Conservation (phyloP, 495 filamentous ascomycete genomes). For the Clohesyomyces aquaticus region DNA sequence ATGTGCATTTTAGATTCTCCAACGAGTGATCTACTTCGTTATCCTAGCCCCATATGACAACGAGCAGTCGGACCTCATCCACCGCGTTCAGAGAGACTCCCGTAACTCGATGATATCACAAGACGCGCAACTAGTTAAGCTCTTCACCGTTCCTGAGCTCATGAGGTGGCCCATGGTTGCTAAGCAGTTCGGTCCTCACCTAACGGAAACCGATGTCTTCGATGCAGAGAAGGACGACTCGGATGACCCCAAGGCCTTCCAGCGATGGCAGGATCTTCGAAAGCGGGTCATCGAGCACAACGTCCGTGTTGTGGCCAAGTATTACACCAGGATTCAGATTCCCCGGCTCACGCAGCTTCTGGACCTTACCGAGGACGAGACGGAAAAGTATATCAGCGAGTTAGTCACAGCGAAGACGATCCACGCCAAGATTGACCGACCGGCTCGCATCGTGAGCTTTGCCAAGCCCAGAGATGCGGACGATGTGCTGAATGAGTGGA, state of each 20-base stretch:
- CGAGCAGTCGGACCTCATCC: slow-evolving; percentile 95
- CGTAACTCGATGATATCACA: slow-evolving; percentile 61
- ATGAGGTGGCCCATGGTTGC: slow-evolving; percentile 97
- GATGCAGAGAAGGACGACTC: slow-evolving; percentile 62
- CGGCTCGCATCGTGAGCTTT: slow-evolving; percentile 88
- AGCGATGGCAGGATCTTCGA: slow-evolving; percentile 88
- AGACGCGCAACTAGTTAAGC: slow-evolving; percentile 80
- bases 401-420: slow-evolving; percentile 95
- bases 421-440: slow-evolving; percentile 95
- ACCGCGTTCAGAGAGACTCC: slow-evolving; percentile 79
- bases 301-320: slow-evolving; percentile 94
- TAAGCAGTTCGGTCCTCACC: slow-evolving; percentile 80
- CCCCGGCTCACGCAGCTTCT: slow-evolving; percentile 83
- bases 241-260: slow-evolving; percentile 72
- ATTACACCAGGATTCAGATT: slow-evolving; percentile 97
- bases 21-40: slow-evolving; percentile 95
- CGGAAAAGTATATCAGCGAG: slow-evolving; percentile 95
- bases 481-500: slow-evolving; percentile 98
- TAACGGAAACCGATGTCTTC: slow-evolving; percentile 93
- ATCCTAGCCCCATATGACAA: slow-evolving; percentile 97
- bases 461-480: slow-evolving; percentile 93
- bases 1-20: slow-evolving; percentile 66
- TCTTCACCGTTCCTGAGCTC: slow-evolving; percentile 92
- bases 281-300: slow-evolving; percentile 99
- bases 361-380: slow-evolving; percentile 91